Conservation (phyloP, 2,329 filamentous ascomycete species). For the Chalaropsis thielavioides region DNA sequence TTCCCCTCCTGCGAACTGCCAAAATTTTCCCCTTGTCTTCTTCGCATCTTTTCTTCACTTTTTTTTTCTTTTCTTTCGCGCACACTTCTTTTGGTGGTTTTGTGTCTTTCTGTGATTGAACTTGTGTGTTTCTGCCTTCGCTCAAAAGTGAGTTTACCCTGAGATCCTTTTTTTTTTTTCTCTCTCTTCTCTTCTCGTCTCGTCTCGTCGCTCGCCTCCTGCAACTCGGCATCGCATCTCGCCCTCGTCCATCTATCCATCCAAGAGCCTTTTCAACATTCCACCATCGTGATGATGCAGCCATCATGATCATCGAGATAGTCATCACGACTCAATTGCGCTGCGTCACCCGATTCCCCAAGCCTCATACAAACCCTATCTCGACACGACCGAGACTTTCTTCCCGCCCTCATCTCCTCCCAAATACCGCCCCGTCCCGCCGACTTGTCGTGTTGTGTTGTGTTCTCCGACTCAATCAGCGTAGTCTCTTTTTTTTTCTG, state of each 20-base stretch:
- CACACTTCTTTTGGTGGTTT: constrained; percentile 21
- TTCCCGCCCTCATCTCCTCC: neutral
- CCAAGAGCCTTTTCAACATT: neutral
- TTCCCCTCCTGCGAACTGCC: constrained; percentile 19
- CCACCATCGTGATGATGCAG: constrained; percentile 11
- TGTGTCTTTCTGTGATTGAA: constrained; percentile 21
- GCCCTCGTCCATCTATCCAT: neutral
- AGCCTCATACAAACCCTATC: neutral
- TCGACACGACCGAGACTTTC: neutral
- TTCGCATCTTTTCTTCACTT: constrained; percentile 23
- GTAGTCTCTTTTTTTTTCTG: neutral
- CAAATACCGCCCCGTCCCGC: neutral
- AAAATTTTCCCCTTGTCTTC: constrained; percentile 23
- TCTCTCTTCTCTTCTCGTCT: constrained; percentile 4
- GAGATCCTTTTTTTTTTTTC: constrained; percentile 18
- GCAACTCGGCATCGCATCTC: constrained; percentile 6
- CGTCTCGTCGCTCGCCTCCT: constrained; percentile 1
- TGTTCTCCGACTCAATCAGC: neutral
- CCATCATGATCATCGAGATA: constrained; percentile 1
- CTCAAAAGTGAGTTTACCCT: constrained; percentile 37
- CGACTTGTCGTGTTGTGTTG: neutral
- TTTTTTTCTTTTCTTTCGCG: constrained; percentile 32
- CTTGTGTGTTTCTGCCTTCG: constrained; percentile 22
- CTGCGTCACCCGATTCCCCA: neutral
- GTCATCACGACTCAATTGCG: neutral